Evolutionary conservation across 2,329 filamentous ascomycete genomes (phyloP), one percentile per base, ranked within the genome.

Genomic region (Aspergillus sp.): DNA sequence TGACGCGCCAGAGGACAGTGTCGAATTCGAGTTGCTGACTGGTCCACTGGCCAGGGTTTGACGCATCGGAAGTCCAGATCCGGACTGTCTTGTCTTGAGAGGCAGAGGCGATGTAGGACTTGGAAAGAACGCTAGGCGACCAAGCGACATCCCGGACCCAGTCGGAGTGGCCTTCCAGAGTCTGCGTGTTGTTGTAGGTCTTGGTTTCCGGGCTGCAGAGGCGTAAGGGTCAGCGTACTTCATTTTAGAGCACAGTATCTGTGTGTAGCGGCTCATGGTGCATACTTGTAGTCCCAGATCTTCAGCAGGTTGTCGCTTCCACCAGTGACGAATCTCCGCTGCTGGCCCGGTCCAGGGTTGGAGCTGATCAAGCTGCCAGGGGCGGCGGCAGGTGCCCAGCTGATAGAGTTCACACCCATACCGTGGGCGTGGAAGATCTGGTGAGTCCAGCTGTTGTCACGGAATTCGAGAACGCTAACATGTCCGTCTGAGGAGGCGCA

Each of bases 131-230:
- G 23, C 92, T 97, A 10, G 95, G 95, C 53, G 91, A 94, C 95
- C 95, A 99, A 13, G 94, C 91, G 12, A 99, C 95, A 76, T 99
- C 95, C 65, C 95, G 89, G 58, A 99, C 95, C 95, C 95, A 99
- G 81, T 98, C 95, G 5, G 87, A 86, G 80, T 99, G 95, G 64
- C 95, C 95, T 67, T 79, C 74, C 66, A 99, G 82, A 10, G 89
- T 80, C 48, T 80, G 76, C 45, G 80, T 80, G 61, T 80, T 78
- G 58, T 79, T 77, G 74, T 87, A 87, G 43, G 77, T 80, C 63
- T 81, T 81, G 41, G 77, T 77, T 65, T 86, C 83, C 5, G 78
- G 71, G 70, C 80, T 85, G 55, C 9, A 52, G 21, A 25, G 50
- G 25, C 12, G n/a, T 10, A 61, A 10, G 62, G 36, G 49, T 55